Conservation (phyloP, 2,329 filamentous ascomycete genomes). For the Lecanosticta acicola region DNA sequence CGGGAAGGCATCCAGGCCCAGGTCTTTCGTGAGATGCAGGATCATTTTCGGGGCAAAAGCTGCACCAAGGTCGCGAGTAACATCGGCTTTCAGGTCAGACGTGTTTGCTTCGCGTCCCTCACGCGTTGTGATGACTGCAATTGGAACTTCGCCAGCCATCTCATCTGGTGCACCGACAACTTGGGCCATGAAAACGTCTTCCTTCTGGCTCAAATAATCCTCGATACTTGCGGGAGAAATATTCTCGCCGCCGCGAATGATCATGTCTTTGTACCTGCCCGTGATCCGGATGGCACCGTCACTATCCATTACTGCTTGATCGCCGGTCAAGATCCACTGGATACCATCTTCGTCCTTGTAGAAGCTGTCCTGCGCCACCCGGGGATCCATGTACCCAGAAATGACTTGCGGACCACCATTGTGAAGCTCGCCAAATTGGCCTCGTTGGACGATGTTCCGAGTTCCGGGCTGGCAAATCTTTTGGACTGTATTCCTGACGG, state of each 20-base stretch:
- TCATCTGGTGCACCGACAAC: conserved; percentile 44
- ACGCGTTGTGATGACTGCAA: conserved; percentile 40
- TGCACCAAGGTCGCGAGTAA: conserved; percentile 35
- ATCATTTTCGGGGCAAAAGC: conserved; percentile 40
- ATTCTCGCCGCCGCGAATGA: conserved; percentile 60
- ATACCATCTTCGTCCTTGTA: conserved; percentile 31
- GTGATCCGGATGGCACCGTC: conserved; percentile 38
- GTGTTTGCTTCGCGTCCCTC: conserved; percentile 31
- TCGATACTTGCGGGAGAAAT: conserved; percentile 42
- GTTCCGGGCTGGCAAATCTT: conserved; percentile 30
- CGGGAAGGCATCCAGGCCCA: conserved; percentile 38
- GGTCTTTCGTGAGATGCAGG: conserved; percentile 38
- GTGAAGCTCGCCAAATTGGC: conserved; percentile 30
- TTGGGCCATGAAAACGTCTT: conserved; percentile 33
- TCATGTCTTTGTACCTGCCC: conserved; percentile 34
- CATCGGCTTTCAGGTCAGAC: conserved; percentile 32
- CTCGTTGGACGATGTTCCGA: conserved; percentile 23
- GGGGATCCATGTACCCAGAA: conserved; percentile 28
- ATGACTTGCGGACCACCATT: conserved; percentile 30
- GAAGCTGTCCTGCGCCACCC: conserved; percentile 25
- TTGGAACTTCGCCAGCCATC: conserved; percentile 45
- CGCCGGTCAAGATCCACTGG: conserved; percentile 63
- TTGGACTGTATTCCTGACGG: conserved; percentile 37
- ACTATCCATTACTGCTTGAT: conserved; percentile 48
- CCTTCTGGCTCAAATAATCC: conserved; percentile 34